phyloP scores from a whole-genome alignment of 2,329 filamentous ascomycete species.

The Stagonosporopsis vannaccii region DNA sequence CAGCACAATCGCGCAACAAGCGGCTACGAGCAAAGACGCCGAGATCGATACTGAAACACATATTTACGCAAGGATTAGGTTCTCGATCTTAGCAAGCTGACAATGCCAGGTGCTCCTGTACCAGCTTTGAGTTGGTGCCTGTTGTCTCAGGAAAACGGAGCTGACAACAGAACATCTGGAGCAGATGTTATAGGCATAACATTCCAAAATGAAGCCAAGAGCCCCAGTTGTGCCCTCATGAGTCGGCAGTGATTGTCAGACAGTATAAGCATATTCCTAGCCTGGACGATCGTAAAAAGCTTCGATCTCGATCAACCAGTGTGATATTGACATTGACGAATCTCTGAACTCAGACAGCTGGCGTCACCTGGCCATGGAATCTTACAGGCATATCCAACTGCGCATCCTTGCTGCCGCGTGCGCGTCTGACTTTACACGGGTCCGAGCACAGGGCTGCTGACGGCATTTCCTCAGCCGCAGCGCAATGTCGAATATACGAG shows the following conservation, averaged over 20 bases:
- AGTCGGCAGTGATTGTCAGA: background rate
- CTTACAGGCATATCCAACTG: conserved; percentile 1
- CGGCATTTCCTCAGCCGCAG: conserved; percentile 8
- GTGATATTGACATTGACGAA: background rate
- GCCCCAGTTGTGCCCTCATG: background rate
- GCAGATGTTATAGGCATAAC: background rate
- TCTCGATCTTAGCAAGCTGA: background rate
- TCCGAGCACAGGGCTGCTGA: conserved; percentile 9
- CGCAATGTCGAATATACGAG: background rate
- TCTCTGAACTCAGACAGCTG: background rate
- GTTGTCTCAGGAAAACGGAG: background rate
- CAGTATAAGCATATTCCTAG: conserved; percentile 14
- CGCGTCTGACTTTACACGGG: conserved; percentile 2
- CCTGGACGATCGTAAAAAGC: conserved; percentile 14
- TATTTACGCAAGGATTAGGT: background rate
- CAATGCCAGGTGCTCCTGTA: background rate
- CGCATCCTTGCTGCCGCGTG: background rate
- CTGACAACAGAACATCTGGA: background rate
- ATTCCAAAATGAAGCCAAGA: background rate
- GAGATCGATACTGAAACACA: background rate
- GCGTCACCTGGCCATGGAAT: conserved; percentile 1
- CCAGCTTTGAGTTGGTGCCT: background rate
- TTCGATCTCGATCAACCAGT: conserved; percentile 4
- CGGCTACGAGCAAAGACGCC: background rate
- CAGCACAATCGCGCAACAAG: background rate